Conservation (phyloP, 2,329 filamentous ascomycete genomes). For the Epichloe festucae region DNA sequence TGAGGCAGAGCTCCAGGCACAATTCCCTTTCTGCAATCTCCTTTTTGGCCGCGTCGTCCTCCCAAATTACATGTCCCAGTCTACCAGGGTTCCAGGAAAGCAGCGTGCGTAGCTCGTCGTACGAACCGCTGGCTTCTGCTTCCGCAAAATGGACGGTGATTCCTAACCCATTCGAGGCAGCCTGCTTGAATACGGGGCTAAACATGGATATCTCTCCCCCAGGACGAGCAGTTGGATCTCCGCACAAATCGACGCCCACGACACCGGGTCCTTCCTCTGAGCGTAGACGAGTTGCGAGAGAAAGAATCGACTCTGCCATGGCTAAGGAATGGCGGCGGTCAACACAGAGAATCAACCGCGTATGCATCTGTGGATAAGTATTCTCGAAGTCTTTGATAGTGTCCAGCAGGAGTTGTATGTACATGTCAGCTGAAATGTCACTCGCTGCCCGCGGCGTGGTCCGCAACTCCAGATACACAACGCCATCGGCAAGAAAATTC, state of each 20-base stretch:
- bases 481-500: conserved; percentile 57
- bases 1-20: conserved; percentile 65
- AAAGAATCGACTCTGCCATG: conserved; percentile 51
- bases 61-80: conserved; percentile 69
- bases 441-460: conserved; percentile 61
- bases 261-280: conserved; percentile 40
- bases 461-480: conserved; percentile 66
- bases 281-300: conserved; percentile 38
- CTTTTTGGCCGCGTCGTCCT: conserved; percentile 44
- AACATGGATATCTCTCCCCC: conserved; percentile 50
- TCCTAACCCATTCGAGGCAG: conserved; percentile 40
- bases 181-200: conserved; percentile 42
- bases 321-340: conserved; percentile 50
- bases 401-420: conserved; percentile 53
- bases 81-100: conserved; percentile 54
- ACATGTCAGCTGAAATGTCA: conserved; percentile 45
- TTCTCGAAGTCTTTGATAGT: conserved; percentile 42
- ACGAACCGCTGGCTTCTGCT: conserved; percentile 39
- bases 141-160: conserved; percentile 74
- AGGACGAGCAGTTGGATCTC: conserved; percentile 44
- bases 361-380: conserved; percentile 33
- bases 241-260: conserved; percentile 68
- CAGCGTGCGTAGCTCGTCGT: conserved; percentile 48
- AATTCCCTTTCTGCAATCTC: conserved; percentile 40
- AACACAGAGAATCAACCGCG: conserved; percentile 59